phyloP scores from a whole-genome alignment of 192 early-diverging fungal species.

The Allomyces macrogynus region DNA sequence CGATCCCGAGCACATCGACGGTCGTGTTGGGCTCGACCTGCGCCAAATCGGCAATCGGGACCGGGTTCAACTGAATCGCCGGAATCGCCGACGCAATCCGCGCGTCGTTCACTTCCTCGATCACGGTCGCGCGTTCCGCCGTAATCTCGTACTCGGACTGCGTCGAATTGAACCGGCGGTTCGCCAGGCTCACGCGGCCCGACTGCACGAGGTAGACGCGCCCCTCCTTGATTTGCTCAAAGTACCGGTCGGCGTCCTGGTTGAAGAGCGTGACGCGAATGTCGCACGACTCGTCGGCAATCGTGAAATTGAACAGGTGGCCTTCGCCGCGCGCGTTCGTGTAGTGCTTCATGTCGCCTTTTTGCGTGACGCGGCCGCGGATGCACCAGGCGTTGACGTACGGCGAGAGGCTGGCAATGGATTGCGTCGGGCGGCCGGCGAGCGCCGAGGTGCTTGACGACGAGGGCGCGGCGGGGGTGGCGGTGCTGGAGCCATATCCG shows the following conservation, averaged over 20 bases:
- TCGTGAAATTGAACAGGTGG: conserved; percentile 66
- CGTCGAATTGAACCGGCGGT: conserved; percentile 56
- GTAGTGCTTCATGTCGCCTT: conserved; percentile 65
- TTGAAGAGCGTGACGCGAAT: conserved; percentile 87
- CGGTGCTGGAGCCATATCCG: too few species aligned
- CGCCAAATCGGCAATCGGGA: conserved; percentile 40
- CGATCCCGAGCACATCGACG: conserved; percentile 60
- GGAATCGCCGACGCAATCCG: conserved; percentile 10
- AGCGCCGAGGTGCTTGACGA: not conserved
- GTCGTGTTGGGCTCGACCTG: conserved; percentile 24
- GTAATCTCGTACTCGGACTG: conserved; percentile 86
- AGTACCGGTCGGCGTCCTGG: conserved; percentile 58
- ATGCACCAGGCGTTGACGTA: conserved; percentile 52
- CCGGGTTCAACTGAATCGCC: conserved; percentile 37
- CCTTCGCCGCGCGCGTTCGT: conserved; percentile 57
- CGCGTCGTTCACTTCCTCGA: conserved; percentile 20
- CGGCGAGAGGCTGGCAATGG: not conserved
- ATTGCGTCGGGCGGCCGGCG: too few species aligned
- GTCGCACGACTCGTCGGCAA: conserved; percentile 75
- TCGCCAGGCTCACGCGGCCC: conserved; percentile 60
- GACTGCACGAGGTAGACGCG: conserved; percentile 65
- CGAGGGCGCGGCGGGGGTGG: not conserved
- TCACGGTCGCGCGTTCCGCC: conserved; percentile 44
- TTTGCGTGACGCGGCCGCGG: conserved; percentile 66
- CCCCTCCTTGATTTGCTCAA: conserved; percentile 53